phyloP scores from a whole-genome alignment of 805 yeast genomes.

The Kodamaea hsintzibuensis region DNA sequence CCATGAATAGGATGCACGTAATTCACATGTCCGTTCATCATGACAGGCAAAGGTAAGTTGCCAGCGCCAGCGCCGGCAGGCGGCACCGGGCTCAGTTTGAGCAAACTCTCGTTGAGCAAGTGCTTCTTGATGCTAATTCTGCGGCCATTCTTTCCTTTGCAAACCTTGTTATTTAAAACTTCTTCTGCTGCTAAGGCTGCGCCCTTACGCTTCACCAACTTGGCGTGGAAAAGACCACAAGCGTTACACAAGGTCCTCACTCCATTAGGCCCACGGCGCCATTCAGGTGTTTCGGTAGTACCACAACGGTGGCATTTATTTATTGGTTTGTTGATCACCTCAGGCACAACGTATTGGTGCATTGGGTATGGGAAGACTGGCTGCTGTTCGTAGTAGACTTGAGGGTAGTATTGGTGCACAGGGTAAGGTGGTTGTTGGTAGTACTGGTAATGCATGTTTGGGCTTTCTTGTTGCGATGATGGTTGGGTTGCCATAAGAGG shows the following conservation, averaged over 20 bases:
- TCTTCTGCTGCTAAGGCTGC: constrained; percentile 32
- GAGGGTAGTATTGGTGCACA: constrained; percentile 7
- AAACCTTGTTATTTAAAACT: constrained; percentile 43
- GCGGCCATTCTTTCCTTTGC: constrained; percentile 46
- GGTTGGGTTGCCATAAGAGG: not conserved
- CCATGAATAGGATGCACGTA: constrained; percentile 6
- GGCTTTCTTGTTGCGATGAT: constrained; percentile 3
- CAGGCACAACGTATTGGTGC: constrained; percentile 26
- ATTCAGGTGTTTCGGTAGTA: constrained; percentile 47
- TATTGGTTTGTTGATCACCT: constrained; percentile 33
- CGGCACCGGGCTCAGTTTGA: constrained; percentile 9
- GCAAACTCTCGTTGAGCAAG: constrained; percentile 15
- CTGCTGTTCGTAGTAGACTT: constrained; percentile 7
- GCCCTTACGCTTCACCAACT: constrained; percentile 33
- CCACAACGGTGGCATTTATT: constrained; percentile 47
- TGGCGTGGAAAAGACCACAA: constrained; percentile 45
- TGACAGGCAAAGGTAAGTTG: constrained; percentile 8
- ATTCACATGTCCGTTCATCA: constrained; percentile 5
- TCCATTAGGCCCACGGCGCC: constrained; percentile 47
- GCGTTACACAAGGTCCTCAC: constrained; percentile 47
- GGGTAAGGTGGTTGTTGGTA: constrained; percentile 10
- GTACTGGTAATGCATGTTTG: constrained; percentile 15
- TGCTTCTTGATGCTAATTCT: constrained; percentile 38
- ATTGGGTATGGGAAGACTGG: constrained; percentile 10
- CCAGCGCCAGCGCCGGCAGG: constrained; percentile 9